Evolutionary conservation across 106 monocot species (phyloP).

Genomic region (Alisma plantagoaquatica): DNA sequence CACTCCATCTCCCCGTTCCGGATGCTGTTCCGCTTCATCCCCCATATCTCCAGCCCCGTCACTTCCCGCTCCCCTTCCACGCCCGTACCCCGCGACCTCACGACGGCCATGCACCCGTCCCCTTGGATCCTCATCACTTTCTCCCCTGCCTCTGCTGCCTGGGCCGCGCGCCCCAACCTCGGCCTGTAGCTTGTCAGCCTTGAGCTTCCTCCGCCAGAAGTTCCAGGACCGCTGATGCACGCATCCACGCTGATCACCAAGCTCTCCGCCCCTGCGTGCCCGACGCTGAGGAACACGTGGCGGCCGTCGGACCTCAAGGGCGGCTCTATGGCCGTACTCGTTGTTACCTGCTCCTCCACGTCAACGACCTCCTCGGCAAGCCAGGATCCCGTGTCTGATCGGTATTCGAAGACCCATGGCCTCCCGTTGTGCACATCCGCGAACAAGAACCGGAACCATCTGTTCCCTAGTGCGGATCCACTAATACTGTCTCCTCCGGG

Average conservation of each 20-base stretch:
- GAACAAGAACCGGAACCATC: slow-evolving; percentile 39
- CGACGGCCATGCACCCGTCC: slow-evolving; percentile 37
- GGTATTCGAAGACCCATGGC: slow-evolving; percentile 42
- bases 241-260: slow-evolving; percentile 20
- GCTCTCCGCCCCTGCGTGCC: slow-evolving; percentile 19
- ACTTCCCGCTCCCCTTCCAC: slow-evolving; percentile 14
- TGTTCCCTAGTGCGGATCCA: slow-evolving; percentile 5
- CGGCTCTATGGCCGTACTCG: background rate
- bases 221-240: too few species aligned
- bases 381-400: slow-evolving; percentile 40
- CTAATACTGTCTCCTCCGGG: too few species aligned
- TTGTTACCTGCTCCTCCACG: background rate
- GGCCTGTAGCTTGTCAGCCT: slow-evolving; percentile 31
- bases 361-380: slow-evolving; percentile 8
- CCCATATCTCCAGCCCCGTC: slow-evolving; percentile 35
- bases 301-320: too few species aligned
- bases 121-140: slow-evolving; percentile 47
- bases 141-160: slow-evolving; percentile 9
- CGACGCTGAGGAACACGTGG: slow-evolving; percentile 21
- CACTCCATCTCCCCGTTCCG: too few species aligned
- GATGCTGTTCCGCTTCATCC: slow-evolving; percentile 25
- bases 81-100: slow-evolving; percentile 16
- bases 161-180: slow-evolving; percentile 21
- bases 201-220: slow-evolving; percentile 2
- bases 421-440: slow-evolving; percentile 32